A percentile compares a stretch with the other conserved stretches of the same genome.
These are phyloP conservation scores for Microdochium trichocladiopsis DNA, from an alignment of 2,329 filamentous ascomycete species.

Conservation along the genomic window DNA sequence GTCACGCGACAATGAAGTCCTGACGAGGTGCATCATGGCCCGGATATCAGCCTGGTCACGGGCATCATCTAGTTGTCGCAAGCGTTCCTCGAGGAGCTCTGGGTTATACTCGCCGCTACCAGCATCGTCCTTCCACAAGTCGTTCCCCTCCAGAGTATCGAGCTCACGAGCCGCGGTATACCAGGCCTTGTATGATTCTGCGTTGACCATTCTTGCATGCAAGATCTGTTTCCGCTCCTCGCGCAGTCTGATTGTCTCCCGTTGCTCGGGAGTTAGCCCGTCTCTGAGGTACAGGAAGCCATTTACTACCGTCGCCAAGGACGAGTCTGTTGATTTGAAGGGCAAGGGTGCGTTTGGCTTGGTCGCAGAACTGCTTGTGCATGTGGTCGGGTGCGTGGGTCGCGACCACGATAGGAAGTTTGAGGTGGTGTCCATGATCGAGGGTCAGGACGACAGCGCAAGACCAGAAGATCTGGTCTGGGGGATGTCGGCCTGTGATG, in stretches of 20 bases:
- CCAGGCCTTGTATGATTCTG: slow-evolving; percentile 67
- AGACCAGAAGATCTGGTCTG: background rate
- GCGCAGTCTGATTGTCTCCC: slow-evolving; percentile 34
- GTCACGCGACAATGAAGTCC: slow-evolving; percentile 73
- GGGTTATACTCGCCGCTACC: slow-evolving; percentile 63
- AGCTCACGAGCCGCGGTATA: slow-evolving; percentile 67
- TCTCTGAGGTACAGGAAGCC: slow-evolving; percentile 41
- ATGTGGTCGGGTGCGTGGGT: background rate
- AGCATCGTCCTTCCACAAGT: slow-evolving; percentile 69
- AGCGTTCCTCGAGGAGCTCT: slow-evolving; percentile 58
- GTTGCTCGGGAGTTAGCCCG: slow-evolving; percentile 43
- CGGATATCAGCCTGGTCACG: slow-evolving; percentile 63
- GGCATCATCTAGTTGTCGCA: slow-evolving; percentile 69
- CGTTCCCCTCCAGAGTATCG: slow-evolving; percentile 72
- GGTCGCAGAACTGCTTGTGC: background rate
- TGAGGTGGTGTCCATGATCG: background rate
- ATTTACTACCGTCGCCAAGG: slow-evolving; percentile 31
- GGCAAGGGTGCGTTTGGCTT: background rate
- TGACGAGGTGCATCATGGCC: slow-evolving; percentile 72
- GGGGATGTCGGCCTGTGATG: background rate
- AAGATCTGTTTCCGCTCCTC: slow-evolving; percentile 58
- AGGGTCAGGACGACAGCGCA: background rate
- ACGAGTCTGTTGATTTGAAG: slow-evolving; percentile 4
- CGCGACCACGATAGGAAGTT: background rate
- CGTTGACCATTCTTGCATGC: slow-evolving; percentile 58